Evolutionary conservation across 768 basidiomycete genomes (phyloP), one percentile per base, ranked within the genome.

Genomic region (Lyophyllum semitale): DNA sequence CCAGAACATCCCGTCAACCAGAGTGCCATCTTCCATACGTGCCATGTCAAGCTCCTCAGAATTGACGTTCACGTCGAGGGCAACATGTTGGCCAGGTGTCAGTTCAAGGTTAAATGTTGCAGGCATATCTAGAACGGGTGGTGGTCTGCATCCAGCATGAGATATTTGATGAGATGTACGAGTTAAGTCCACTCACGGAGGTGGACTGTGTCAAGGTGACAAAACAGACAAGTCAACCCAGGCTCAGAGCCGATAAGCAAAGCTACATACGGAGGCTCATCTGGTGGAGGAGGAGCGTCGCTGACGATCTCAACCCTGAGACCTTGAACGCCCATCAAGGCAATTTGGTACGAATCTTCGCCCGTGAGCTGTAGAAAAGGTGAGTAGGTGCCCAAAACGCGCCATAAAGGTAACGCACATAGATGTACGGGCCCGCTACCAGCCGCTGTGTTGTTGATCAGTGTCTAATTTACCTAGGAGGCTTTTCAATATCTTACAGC

Each of bases 21-120:
- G 75, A 13, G 89, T 93, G 1, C 91, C 92, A 62, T 94, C 92
- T 59, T 93, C 92, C 88, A 91, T 92, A 47, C 89, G 82, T 2
- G 92, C 88, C 92, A 94, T 93, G 67, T 94, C 92, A 32, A 93
- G 80, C 61, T 93, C 92, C 32, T 89, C 88, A 2, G 92, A 93
- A 49, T 82, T 78, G 30, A 93, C 81, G 17, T 82, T 88, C 2
- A 89, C 89, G 61, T 93, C 92, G 18, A 94, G 79, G 6, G 85
- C 89, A 51, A 94, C 87, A 38, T 83, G 78, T 70, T 91, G 91
- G 15, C 91, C 90, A 0, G 90, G 91, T 5, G 76, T 70, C 26
- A 94, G 82, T 69, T 94, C 92, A 37, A 94, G 77, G 63, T 85
- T 89, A 74, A 94, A 93, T 4, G 84, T 85, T 4, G 87, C 92